These are phyloP conservation scores for Oryza punctata DNA, from an alignment of 176 grass and related monocot genomes.

Conservation along the genomic window DNA sequence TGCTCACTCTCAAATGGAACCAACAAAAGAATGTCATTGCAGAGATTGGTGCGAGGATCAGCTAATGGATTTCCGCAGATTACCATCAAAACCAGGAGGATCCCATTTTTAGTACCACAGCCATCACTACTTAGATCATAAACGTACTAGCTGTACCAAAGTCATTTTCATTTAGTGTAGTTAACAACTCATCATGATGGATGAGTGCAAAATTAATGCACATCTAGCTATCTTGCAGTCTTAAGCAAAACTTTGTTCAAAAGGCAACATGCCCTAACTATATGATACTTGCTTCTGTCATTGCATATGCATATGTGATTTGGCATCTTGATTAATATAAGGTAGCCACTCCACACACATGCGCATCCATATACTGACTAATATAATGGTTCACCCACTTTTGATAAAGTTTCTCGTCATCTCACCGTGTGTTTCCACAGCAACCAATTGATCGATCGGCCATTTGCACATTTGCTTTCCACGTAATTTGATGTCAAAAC, in stretches of 20 bases:
- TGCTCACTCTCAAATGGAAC: not conserved
- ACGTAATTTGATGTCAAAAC: slow-evolving; percentile 24
- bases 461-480: not conserved
- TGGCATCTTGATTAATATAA: slow-evolving; percentile 8
- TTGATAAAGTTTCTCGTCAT: slow-evolving; percentile 10
- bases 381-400: slow-evolving; percentile 6
- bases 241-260: not conserved
- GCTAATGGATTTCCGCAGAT: not conserved
- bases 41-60: not conserved
- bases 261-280: not conserved
- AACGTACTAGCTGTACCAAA: not conserved
- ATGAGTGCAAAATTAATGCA: not conserved
- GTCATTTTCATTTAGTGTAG: not conserved
- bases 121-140: not conserved
- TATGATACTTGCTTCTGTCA: slow-evolving; percentile 13
- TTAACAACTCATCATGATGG: slow-evolving; percentile 1
- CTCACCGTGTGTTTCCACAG: not conserved
- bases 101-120: slow-evolving; percentile 2
- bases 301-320: not conserved
- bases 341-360: not conserved
- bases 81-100: slow-evolving; percentile 16
- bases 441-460: slow-evolving; percentile 5
- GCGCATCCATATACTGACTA: not conserved
- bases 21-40: not conserved
- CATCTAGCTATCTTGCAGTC: slow-evolving; percentile 15